Percentiles rank a stretch among this genome's conserved stretches.
Evolutionary conservation across 352 stramenopile species (phyloP).

Genomic region (Pythium myriotylum): DNA sequence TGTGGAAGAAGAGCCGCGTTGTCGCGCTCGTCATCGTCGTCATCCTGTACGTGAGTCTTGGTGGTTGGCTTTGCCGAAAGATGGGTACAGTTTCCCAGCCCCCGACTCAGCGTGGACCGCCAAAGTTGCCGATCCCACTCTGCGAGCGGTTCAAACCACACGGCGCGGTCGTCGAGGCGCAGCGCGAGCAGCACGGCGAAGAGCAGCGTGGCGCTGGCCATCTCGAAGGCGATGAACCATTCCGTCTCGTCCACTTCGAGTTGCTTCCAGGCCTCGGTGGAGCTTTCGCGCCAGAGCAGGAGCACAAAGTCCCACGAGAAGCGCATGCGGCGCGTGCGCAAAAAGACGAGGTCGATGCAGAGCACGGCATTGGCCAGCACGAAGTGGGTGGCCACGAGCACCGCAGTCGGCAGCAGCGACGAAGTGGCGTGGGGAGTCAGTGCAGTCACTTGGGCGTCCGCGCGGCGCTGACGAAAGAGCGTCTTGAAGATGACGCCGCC

Average conservation of each 20-base stretch:
- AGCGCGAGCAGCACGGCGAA: conserved; percentile 42
- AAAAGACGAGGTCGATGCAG: conserved; percentile 45
- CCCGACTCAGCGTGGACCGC: not conserved
- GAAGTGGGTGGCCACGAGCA: conserved; percentile 22
- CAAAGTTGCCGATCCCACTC: conserved; percentile 50
- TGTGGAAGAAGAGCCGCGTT: conserved; percentile 22
- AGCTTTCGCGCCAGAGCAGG: conserved; percentile 47
- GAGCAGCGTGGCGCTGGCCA: conserved; percentile 31
- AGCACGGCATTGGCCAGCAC: conserved; percentile 22
- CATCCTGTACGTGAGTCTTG: conserved; percentile 2
- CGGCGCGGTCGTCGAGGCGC: conserved; percentile 24
- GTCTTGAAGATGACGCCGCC: conserved; percentile 26
- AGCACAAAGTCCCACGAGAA: conserved; percentile 49
- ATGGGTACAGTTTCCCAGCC: conserved; percentile 21
- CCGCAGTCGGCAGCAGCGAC: not conserved
- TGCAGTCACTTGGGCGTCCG: not conserved
- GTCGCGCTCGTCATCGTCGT: conserved; percentile 1
- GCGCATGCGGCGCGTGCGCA: conserved; percentile 59
- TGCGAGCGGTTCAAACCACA: conserved; percentile 48
- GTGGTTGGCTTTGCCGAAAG: not conserved
- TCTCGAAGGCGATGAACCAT: conserved; percentile 41
- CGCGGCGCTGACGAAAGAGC: not conserved
- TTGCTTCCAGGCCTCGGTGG: conserved; percentile 31
- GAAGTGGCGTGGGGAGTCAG: too few species aligned
- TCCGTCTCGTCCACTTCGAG: conserved; percentile 52